phyloP scores from a whole-genome alignment of 441 rosid genomes.

The Populus hybrid region DNA sequence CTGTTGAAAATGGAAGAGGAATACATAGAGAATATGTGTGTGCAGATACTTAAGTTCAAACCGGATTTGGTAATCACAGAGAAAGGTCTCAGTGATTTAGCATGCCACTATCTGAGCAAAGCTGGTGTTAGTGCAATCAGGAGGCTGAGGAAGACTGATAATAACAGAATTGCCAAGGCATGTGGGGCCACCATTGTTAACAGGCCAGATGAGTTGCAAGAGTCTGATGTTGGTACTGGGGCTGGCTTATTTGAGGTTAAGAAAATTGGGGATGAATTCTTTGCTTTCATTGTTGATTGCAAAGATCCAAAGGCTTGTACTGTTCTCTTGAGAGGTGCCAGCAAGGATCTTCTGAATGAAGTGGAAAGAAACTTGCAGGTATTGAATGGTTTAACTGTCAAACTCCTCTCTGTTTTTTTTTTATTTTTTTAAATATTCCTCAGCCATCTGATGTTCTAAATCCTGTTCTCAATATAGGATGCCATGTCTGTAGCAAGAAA shows the following conservation, averaged over 20 bases:
- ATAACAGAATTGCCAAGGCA: constrained; percentile 92
- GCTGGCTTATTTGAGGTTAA: constrained; percentile 93
- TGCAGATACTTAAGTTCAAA: constrained; percentile 82
- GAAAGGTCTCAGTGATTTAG: constrained; percentile 95
- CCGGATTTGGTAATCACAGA: constrained; percentile 92
- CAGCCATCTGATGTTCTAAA: constrained; percentile 11
- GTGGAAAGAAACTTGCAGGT: constrained; percentile 97
- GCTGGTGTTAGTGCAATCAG: constrained; percentile 95
- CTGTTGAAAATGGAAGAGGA: constrained; percentile 91
- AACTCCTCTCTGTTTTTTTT: constrained; percentile 1
- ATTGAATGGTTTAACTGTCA: constrained; percentile 9
- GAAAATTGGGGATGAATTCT: constrained; percentile 88
- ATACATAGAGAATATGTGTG: constrained; percentile 73
- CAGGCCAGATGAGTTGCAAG: constrained; percentile 91
- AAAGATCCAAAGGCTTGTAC: constrained; percentile 94
- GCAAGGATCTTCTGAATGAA: constrained; percentile 94
- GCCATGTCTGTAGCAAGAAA: constrained; percentile 96
- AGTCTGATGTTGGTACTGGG: constrained; percentile 91
- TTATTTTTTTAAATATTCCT: neutral
- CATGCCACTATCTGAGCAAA: constrained; percentile 88
- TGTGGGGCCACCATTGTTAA: constrained; percentile 95
- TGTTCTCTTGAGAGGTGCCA: constrained; percentile 85
- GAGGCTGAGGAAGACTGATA: constrained; percentile 87
- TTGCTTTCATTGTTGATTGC: constrained; percentile 84
- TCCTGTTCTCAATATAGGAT: constrained; percentile 47